These are phyloP conservation scores for Gossypium thurberi DNA, from an alignment of 345 rosid genomes.

Conservation along the genomic window DNA sequence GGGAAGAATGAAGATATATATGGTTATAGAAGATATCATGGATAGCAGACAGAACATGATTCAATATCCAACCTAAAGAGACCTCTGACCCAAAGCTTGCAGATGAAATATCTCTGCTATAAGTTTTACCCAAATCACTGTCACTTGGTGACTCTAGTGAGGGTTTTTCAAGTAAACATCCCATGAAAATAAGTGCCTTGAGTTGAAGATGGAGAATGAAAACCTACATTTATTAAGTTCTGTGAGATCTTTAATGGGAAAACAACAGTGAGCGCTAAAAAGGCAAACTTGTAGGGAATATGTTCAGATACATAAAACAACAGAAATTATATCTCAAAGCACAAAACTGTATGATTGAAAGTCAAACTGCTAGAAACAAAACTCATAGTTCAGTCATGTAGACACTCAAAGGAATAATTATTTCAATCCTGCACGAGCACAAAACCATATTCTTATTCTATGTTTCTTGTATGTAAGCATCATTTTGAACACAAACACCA, in stretches of 20 bases:
- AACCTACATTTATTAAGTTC: slow-evolving; percentile 23
- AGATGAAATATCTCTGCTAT: slow-evolving; percentile 38
- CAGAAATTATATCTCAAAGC: not conserved
- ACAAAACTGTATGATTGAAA: not conserved
- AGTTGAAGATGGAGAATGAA: slow-evolving; percentile 56
- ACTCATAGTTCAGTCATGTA: not conserved
- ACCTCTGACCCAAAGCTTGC: slow-evolving; percentile 65
- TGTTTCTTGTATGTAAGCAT: not conserved
- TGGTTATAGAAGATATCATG: slow-evolving; percentile 2
- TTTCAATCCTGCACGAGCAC: not conserved
- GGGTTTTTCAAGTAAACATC: slow-evolving; percentile 35
- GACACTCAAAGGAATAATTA: slow-evolving; percentile 5
- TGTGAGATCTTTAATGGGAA: slow-evolving; percentile 12
- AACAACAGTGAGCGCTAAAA: not conserved
- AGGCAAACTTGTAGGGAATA: not conserved
- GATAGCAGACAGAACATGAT: not conserved
- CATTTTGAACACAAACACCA: not conserved
- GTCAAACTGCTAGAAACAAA: slow-evolving; percentile 1
- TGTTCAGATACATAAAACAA: not conserved
- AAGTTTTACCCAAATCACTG: slow-evolving; percentile 28
- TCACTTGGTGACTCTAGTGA: slow-evolving; percentile 15
- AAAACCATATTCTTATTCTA: not conserved
- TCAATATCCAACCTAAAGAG: slow-evolving; percentile 35
- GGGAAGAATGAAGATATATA: slow-evolving; percentile 8
- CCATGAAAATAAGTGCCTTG: slow-evolving; percentile 35